Conservation (phyloP, 768 basidiomycete genomes). For the Pleurotus ostreatus region DNA sequence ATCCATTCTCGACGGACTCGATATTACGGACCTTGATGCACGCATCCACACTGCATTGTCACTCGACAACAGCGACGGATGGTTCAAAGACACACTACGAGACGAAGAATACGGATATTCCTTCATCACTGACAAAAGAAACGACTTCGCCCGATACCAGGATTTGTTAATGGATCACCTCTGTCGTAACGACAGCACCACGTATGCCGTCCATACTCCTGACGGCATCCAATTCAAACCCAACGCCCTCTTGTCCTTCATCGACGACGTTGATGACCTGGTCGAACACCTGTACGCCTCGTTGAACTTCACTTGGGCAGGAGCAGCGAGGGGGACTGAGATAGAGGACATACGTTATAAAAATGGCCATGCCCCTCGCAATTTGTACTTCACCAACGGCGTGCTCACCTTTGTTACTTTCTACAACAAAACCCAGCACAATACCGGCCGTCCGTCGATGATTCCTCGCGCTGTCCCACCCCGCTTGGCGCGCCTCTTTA, state of each 20-base stretch:
- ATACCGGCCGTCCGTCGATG: background rate
- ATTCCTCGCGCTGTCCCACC: background rate
- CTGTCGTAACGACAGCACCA: background rate
- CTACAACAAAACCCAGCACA: constrained; percentile 13
- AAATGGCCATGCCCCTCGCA: background rate
- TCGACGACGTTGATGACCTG: constrained; percentile 8
- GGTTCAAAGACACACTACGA: background rate
- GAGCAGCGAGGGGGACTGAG: constrained; percentile 10
- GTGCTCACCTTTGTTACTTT: constrained; percentile 7
- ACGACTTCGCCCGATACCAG: background rate
- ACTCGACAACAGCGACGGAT: background rate
- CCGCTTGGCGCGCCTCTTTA: background rate
- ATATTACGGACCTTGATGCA: background rate
- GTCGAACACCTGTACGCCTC: constrained; percentile 6
- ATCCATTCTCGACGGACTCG: background rate
- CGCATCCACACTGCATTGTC: background rate
- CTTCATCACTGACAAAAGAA: background rate
- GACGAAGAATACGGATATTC: background rate
- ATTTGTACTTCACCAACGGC: constrained; percentile 16
- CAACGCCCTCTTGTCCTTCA: background rate
- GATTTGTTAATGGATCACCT: background rate
- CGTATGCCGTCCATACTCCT: background rate
- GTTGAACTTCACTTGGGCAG: no score
- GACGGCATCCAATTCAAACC: background rate
- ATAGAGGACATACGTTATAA: constrained; percentile 11